Evolutionary conservation across 306 rosid species (phyloP).

Genomic region (Datisca glomerata): DNA sequence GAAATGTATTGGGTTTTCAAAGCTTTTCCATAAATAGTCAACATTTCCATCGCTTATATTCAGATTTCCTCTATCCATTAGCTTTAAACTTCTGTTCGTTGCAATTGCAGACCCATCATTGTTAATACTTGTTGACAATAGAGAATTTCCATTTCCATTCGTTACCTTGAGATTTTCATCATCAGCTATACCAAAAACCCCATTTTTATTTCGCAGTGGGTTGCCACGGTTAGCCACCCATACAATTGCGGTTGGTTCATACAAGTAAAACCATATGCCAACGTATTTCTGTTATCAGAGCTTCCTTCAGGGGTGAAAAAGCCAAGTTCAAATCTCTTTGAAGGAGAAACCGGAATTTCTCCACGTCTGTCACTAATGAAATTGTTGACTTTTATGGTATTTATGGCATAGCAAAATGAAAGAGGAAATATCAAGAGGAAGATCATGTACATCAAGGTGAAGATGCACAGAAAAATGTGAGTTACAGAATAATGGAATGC

Average conservation of each 20-base stretch:
- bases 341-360: constrained; percentile 21
- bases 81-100: constrained; percentile 2
- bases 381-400: background rate
- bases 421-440: background rate
- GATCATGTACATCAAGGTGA: too few species aligned
- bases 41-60: background rate
- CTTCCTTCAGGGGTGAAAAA: constrained; percentile 20
- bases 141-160: background rate
- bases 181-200: constrained; percentile 1
- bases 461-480: too few species aligned
- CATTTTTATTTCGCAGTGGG: background rate
- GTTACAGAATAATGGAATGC: too few species aligned
- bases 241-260: constrained; percentile 11
- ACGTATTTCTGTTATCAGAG: constrained; percentile 19
- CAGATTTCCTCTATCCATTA: constrained; percentile 38
- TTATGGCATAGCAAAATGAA: background rate
- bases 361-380: too few species aligned
- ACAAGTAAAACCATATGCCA: constrained; percentile 27
- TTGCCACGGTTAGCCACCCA: constrained; percentile 38
- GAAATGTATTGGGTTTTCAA: too few species aligned
- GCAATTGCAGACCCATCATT: background rate
- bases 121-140: constrained; percentile 11
- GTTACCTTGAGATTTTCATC: constrained; percentile 15
- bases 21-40: constrained; percentile 23
- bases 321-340: constrained; percentile 19